Percentiles rank a stretch among this genome's conserved stretches.
phyloP scores from a whole-genome alignment of 805 yeast genomes.

The Schizosaccharomyces osmophilus region DNA sequence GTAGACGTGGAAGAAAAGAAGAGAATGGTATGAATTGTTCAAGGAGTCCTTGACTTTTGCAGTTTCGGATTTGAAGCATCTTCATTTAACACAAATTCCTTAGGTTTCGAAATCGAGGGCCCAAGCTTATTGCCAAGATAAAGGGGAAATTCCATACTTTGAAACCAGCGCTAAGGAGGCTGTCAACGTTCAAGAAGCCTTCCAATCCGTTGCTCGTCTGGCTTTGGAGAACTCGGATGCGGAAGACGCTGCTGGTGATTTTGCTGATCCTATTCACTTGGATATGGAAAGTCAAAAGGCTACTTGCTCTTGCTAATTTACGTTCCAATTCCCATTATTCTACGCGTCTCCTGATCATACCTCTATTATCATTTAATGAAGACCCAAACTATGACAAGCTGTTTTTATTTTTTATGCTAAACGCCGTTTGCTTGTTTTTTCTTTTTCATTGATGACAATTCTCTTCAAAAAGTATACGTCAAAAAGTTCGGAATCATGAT shows the following conservation, averaged over 20 bases:
- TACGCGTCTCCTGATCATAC: too few species aligned
- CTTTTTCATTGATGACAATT: too few species aligned
- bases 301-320: slow-evolving; percentile 43
- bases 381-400: too few species aligned
- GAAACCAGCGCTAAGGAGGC: slow-evolving; percentile 97
- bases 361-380: too few species aligned
- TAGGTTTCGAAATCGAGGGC: slow-evolving; percentile 28
- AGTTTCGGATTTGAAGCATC: neutral
- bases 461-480: too few species aligned
- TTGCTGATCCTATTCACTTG: slow-evolving; percentile 86
- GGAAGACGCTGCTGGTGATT: slow-evolving; percentile 76
- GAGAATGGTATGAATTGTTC: slow-evolving; percentile 25
- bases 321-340: neutral
- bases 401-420: too few species aligned
- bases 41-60: too few species aligned
- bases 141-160: slow-evolving; percentile 71
- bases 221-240: slow-evolving; percentile 89
- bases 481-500: too few species aligned
- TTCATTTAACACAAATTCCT: neutral
- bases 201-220: slow-evolving; percentile 76
- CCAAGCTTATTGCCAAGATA: slow-evolving; percentile 32
- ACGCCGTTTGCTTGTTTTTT: too few species aligned
- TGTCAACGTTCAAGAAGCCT: slow-evolving; percentile 82
- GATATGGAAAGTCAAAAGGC: slow-evolving; percentile 63
- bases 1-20: slow-evolving; percentile 82